A percentile compares a stretch with the other conserved stretches of the same genome.
These are phyloP conservation scores for Coprinopsis cinerea DNA, from an alignment of 768 basidiomycete genomes.

Conservation along the genomic window DNA sequence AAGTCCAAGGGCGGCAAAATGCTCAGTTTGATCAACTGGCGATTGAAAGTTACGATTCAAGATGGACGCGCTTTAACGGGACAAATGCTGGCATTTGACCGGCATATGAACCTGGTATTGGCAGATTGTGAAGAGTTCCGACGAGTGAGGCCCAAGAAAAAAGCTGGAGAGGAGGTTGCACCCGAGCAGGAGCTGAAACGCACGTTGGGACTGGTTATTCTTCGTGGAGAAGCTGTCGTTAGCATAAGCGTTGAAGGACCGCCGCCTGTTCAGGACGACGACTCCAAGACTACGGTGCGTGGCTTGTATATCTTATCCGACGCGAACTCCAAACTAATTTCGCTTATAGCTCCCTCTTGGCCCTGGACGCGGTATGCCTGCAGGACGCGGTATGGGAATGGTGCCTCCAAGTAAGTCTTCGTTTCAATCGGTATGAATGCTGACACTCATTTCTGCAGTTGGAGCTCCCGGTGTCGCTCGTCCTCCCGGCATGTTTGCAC, in stretches of 20 bases:
- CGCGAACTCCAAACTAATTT: slow-evolving; percentile 8
- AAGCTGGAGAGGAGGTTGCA: slow-evolving; percentile 71
- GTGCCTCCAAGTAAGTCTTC: slow-evolving; percentile 69
- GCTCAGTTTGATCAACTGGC: slow-evolving; percentile 96
- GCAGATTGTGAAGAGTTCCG: slow-evolving; percentile 99
- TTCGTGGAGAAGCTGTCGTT: slow-evolving; percentile 95
- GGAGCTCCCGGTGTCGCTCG: slow-evolving; percentile 56
- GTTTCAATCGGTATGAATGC: background rate
- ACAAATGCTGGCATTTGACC: slow-evolving; percentile 99
- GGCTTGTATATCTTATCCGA: slow-evolving; percentile 4
- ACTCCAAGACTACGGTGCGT: slow-evolving; percentile 75
- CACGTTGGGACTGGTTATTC: slow-evolving; percentile 90
- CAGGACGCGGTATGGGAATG: slow-evolving; percentile 96
- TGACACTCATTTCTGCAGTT: slow-evolving; percentile 33
- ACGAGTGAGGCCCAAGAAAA: slow-evolving; percentile 88
- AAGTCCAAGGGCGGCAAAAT: slow-evolving; percentile 99
- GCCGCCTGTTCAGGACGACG: slow-evolving; percentile 85
- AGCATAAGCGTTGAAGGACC: slow-evolving; percentile 94
- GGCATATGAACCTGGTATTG: slow-evolving; percentile 98
- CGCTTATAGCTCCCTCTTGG: slow-evolving; percentile 67
- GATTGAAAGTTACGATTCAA: slow-evolving; percentile 94
- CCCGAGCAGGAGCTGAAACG: slow-evolving; percentile 94
- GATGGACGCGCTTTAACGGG: slow-evolving; percentile 94
- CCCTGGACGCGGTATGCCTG: slow-evolving; percentile 92
- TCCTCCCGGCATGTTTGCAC: slow-evolving; percentile 61